Evolutionary conservation across 164 flowering plant species (phyloP), one percentile per base, ranked within the genome.

Genomic region (Nelumbo lutea): DNA sequence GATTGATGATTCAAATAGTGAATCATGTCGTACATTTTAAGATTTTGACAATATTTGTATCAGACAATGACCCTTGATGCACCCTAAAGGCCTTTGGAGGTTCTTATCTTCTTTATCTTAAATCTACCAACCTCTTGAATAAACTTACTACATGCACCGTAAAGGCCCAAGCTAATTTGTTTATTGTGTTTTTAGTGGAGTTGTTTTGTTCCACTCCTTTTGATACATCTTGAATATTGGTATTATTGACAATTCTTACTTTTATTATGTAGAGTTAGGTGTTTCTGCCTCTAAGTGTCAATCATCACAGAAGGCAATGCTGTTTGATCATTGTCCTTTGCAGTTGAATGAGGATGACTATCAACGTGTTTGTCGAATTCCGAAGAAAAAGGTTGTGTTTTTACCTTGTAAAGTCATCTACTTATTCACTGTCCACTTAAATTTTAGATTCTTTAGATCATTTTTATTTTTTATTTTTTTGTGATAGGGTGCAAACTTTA

Each of bases 401-500:
- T 15, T 43, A 27, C 27, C 27, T 1, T 62, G 62, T 42, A 11
- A 53, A 11, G 57, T 9, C 15, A 11, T 10, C n/a, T 11, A 2
- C 14, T n/a, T n/a, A 56, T 44, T 44, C 64, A n/a, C 6, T 9
- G 1, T n/a, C 3, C 57, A 42, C 48, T 27, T 13, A 53, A 10
- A 51, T 7, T 10, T 8, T 56, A 46, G 42, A 14, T 55, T 5
- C 61, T 47, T 6, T 50, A 50, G 13, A 11, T 66, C 27, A 47
- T n/a, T 52, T 8, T 4, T 40, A 47, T 4, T 3, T n/a, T 14
- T 1, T 59, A 14, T 61, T 45, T 53, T 40, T 6, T 38, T 56
- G 6, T 73, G 9, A 1, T 61, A 91, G 97, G 96, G 96, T 10
- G 98, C 96, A 41, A 83, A 83, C 57, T 94, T 89, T 39, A 81